Evolutionary conservation across 257 asterid species (phyloP).

Genomic region (Thymus quinquecostatus): DNA sequence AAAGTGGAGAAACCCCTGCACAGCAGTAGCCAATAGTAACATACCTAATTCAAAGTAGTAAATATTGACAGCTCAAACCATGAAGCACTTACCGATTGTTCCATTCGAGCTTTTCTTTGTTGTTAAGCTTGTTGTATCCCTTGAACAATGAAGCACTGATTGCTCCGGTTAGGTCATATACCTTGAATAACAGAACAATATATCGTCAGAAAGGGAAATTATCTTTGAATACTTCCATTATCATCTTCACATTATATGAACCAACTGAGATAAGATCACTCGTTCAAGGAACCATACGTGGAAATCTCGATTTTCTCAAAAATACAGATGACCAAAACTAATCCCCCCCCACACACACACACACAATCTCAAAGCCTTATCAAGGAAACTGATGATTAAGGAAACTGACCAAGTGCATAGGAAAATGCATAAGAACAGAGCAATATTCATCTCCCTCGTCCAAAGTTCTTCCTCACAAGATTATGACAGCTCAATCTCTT

Average conservation of each 20-base stretch:
- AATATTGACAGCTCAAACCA: conserved; percentile 8
- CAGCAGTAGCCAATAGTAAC: conserved; percentile 22
- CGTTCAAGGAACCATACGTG: neutral
- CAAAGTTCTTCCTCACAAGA: conserved; percentile 8
- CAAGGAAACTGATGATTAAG: neutral
- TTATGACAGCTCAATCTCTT: conserved; percentile 8
- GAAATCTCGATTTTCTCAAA: neutral
- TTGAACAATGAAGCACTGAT: conserved; percentile 59
- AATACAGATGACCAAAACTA: neutral
- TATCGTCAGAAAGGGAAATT: conserved; percentile 30
- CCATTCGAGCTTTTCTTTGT: conserved; percentile 78
- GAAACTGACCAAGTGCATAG: neutral
- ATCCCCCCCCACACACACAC: neutral
- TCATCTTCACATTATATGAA: neutral
- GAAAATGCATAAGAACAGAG: neutral
- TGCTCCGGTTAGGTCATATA: conserved; percentile 76
- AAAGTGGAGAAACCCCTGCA: conserved; percentile 93
- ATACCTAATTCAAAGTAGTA: conserved; percentile 1
- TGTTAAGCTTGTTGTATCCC: conserved; percentile 73
- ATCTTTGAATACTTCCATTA: neutral
- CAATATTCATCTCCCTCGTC: conserved; percentile 15
- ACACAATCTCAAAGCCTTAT: neutral
- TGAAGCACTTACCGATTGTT: conserved; percentile 68
- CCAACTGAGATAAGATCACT: neutral
- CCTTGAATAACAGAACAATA: conserved; percentile 62